Conservation (phyloP, 805 yeast genomes). For the Candida adriatica region DNA sequence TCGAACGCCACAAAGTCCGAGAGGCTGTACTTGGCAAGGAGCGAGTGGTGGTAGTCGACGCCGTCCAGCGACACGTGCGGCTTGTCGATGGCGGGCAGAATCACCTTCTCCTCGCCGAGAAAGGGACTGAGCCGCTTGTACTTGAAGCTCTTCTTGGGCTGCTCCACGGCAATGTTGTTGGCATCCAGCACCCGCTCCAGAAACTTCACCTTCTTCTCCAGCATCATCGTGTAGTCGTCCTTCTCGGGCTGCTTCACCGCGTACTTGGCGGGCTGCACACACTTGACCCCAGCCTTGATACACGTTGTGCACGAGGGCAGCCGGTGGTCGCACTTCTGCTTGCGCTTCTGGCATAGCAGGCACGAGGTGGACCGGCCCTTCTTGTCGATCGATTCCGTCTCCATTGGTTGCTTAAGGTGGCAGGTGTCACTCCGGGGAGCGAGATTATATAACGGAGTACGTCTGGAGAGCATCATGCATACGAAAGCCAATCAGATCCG, state of each 20-base stretch:
- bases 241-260: constrained; percentile 37
- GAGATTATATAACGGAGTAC: too few species aligned
- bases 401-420: too few species aligned
- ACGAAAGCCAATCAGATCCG: too few species aligned
- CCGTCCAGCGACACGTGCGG: constrained; percentile 25
- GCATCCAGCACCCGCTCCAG: constrained; percentile 41
- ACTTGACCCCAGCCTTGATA: constrained; percentile 52
- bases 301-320: constrained; percentile 62
- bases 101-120: constrained; percentile 14
- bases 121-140: constrained; percentile 34
- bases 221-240: constrained; percentile 49
- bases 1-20: constrained; percentile 38
- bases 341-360: constrained; percentile 47
- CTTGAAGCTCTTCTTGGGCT: constrained; percentile 27
- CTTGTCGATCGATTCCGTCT: too few species aligned
- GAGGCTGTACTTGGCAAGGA: constrained; percentile 41
- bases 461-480: too few species aligned
- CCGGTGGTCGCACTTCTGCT: constrained; percentile 61
- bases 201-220: constrained; percentile 48
- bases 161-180: constrained; percentile 20
- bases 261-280: constrained; percentile 60
- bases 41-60: constrained; percentile 32
- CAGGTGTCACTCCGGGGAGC: too few species aligned
- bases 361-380: constrained; percentile 54
- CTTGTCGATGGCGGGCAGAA: constrained; percentile 11